Evolutionary conservation across 2,329 filamentous ascomycete species (phyloP).

Genomic region (Calcarisporium arbuscula): DNA sequence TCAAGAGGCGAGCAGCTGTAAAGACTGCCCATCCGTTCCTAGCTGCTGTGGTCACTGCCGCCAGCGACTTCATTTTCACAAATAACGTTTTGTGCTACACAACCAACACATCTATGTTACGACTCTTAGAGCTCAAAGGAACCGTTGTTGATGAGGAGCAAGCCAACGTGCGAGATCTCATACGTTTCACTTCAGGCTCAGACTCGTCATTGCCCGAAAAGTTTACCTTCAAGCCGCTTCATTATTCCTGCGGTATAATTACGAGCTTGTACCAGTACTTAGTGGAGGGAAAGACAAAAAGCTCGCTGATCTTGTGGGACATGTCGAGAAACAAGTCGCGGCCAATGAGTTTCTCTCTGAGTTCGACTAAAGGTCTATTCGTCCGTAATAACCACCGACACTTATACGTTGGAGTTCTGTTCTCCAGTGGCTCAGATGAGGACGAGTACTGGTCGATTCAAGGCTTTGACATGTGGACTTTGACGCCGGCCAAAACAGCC

Average conservation of each 20-base stretch:
- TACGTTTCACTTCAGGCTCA: no score
- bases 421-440: slow-evolving; percentile 43
- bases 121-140: slow-evolving; percentile 51
- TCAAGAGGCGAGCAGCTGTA: slow-evolving; percentile 55
- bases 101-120: slow-evolving; percentile 37
- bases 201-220: slow-evolving; percentile 43
- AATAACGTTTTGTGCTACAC: slow-evolving; percentile 62
- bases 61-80: slow-evolving; percentile 55
- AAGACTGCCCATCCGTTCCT: slow-evolving; percentile 57
- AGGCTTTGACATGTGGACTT: slow-evolving; percentile 49
- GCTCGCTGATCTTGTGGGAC: slow-evolving; percentile 45
- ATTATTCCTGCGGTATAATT: slow-evolving; percentile 51
- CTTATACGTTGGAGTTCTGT: slow-evolving; percentile 62
- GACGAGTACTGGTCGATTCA: slow-evolving; percentile 57
- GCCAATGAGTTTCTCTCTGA: slow-evolving; percentile 37
- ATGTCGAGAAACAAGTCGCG: slow-evolving; percentile 33
- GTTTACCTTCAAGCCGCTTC: slow-evolving; percentile 47
- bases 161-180: no score
- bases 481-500: slow-evolving; percentile 28
- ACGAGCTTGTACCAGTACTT: slow-evolving; percentile 49
- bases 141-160: slow-evolving; percentile 43
- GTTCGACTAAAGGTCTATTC: slow-evolving; percentile 52
- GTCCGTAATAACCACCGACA: slow-evolving; percentile 57
- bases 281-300: slow-evolving; percentile 23
- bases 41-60: slow-evolving; percentile 50